These are phyloP conservation scores for Candida albicans DNA, from an alignment of 1,139 yeast genomes.

Conservation along the genomic window DNA sequence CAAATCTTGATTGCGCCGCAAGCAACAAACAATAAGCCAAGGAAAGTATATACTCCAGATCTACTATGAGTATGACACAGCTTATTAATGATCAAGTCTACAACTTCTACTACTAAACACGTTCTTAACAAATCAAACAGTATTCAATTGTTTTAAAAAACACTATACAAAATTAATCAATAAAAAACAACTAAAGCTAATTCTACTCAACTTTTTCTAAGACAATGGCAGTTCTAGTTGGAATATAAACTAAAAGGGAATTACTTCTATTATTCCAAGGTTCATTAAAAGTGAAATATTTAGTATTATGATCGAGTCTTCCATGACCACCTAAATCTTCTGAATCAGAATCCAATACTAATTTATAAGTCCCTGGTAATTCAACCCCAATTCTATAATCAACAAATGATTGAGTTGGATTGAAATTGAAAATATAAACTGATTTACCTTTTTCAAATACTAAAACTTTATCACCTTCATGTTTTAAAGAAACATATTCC, in stretches of 20 bases:
- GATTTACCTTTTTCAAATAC: slow-evolving; percentile 88
- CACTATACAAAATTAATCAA: too few relatives aligned
- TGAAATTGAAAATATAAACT: slow-evolving; percentile 84
- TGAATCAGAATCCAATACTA: slow-evolving; percentile 75
- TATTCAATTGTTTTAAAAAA: too few relatives aligned
- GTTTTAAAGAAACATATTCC: slow-evolving; percentile 85
- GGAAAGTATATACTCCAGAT: too few relatives aligned
- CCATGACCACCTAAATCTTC: slow-evolving; percentile 77
- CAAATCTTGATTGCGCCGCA: too few relatives aligned
- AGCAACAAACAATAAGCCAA: too few relatives aligned
- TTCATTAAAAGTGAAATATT: slow-evolving; percentile 68
- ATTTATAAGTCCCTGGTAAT: slow-evolving; percentile 68
- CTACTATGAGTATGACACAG: too few relatives aligned
- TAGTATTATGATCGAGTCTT: slow-evolving; percentile 56
- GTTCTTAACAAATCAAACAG: too few relatives aligned
- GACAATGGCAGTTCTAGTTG: slow-evolving; percentile 78
- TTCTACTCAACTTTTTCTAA: slow-evolving; percentile 26
- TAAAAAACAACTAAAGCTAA: too few relatives aligned
- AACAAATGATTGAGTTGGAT: slow-evolving; percentile 77
- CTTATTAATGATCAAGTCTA: too few relatives aligned
- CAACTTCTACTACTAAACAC: too few relatives aligned
- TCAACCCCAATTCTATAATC: slow-evolving; percentile 92
- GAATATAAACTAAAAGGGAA: slow-evolving; percentile 79
- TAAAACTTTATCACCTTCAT: slow-evolving; percentile 83
- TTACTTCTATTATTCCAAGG: slow-evolving; percentile 80